phyloP scores from a whole-genome alignment of 208 protist species.

The Crithidia fasciculata region DNA sequence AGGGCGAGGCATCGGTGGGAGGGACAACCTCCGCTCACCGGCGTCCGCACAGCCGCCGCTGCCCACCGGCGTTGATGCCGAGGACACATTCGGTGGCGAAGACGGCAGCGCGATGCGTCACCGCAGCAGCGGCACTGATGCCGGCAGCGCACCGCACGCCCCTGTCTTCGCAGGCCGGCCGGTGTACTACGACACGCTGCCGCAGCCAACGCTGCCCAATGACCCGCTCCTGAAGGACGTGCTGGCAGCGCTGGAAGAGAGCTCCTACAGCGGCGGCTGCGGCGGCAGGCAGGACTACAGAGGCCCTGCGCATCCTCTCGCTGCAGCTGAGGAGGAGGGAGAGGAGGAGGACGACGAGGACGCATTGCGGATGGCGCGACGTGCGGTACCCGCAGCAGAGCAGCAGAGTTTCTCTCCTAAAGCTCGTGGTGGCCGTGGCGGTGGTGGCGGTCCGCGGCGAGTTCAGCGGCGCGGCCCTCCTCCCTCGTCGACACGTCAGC shows the following conservation, averaged over 20 bases:
- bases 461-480: neutral
- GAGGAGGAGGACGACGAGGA: neutral
- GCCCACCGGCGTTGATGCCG: neutral
- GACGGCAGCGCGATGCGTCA: too few relatives aligned
- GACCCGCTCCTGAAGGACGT: constrained; percentile 34
- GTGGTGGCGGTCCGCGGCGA: neutral
- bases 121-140: neutral
- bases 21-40: neutral
- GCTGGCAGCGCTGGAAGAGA: constrained; percentile 18
- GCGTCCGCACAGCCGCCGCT: constrained; percentile 7
- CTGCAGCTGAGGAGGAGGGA: neutral
- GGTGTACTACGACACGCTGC: constrained; percentile 32
- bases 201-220: constrained; percentile 7
- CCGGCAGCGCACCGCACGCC: neutral
- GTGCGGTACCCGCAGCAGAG: neutral
- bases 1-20: constrained; percentile 8
- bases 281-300: neutral
- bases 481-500: neutral
- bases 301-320: neutral
- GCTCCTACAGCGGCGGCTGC: neutral
- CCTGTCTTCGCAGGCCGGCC: constrained; percentile 17
- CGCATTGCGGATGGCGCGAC: neutral
- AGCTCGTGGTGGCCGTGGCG: neutral
- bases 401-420: neutral
- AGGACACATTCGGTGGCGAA: too few relatives aligned